Conservation (phyloP, 371 early-diverging fungal species). For the Mucor circinelloides region DNA sequence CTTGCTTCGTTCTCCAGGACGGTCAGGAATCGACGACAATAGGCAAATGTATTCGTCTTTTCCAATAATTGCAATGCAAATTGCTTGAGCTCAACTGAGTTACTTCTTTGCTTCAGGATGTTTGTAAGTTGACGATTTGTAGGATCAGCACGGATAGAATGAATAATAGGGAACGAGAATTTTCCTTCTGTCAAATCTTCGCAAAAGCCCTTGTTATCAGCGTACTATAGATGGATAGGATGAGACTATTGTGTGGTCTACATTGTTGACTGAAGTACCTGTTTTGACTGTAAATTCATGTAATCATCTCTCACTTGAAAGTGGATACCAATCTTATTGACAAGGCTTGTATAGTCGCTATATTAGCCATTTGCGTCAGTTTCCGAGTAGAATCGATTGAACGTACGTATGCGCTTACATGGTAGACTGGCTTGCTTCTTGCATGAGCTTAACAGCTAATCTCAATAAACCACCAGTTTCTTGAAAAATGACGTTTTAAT, state of each 20-base stretch:
- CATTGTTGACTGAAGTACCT: conserved; percentile 44
- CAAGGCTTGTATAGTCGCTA: conserved; percentile 7
- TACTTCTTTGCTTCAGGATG: conserved; percentile 86
- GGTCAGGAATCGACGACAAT: conserved; percentile 63
- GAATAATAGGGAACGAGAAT: conserved; percentile 93
- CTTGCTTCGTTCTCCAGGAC: conserved; percentile 63
- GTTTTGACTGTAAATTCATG: conserved; percentile 83
- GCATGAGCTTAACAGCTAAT: conserved; percentile 92
- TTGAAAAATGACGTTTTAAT: conserved; percentile 25
- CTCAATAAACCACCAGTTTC: conserved; percentile 94
- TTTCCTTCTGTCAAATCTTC: conserved; percentile 98
- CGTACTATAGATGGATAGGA: conserved; percentile 57
- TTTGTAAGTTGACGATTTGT: conserved; percentile 68
- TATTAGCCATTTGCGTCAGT: background rate
- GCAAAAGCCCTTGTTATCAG: conserved; percentile 92
- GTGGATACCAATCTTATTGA: conserved; percentile 77
- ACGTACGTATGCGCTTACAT: conserved; percentile 35
- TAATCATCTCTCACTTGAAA: conserved; percentile 97
- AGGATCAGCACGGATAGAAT: conserved; percentile 70
- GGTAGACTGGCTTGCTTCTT: conserved; percentile 53
- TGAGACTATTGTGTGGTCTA: background rate
- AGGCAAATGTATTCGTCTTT: conserved; percentile 77
- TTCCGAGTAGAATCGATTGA: background rate
- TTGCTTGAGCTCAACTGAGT: conserved; percentile 80
- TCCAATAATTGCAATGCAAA: conserved; percentile 85